phyloP scores from a whole-genome alignment of 495 filamentous ascomycete species.

The Neurospora sp. region DNA sequence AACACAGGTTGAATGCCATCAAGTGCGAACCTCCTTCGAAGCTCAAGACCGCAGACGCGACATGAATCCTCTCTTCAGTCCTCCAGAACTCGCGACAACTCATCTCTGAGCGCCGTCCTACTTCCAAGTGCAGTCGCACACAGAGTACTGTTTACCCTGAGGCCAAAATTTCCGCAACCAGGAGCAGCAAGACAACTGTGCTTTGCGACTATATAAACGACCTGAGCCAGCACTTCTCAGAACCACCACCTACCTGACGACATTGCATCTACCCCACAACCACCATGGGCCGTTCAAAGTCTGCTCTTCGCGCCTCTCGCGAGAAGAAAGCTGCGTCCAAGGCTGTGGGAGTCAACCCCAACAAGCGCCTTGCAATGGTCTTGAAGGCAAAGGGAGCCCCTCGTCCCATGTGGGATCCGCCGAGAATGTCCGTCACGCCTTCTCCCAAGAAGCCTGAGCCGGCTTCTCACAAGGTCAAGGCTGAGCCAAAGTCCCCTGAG shows the following conservation, averaged over 20 bases:
- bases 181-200: not conserved
- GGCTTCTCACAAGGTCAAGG: not conserved
- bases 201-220: not conserved
- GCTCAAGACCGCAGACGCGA: not conserved
- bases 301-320: not conserved
- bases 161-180: not conserved
- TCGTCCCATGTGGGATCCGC: not conserved
- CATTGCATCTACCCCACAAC: not conserved
- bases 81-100: not conserved
- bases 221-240: not conserved
- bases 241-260: not conserved
- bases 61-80: not conserved
- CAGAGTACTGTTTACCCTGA: not conserved
- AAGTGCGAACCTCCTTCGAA: not conserved
- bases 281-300: not conserved
- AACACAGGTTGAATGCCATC: not conserved
- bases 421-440: not conserved
- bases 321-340: not conserved
- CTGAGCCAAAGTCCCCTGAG: not conserved
- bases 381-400: not conserved
- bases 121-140: not conserved
- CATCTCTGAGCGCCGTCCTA: not conserved
- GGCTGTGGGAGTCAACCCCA: not conserved
- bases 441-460: not conserved
- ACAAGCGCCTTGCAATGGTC: not conserved